Conservation (phyloP, 129 eudicot genomes). For the Flaveria ramosissima region DNA sequence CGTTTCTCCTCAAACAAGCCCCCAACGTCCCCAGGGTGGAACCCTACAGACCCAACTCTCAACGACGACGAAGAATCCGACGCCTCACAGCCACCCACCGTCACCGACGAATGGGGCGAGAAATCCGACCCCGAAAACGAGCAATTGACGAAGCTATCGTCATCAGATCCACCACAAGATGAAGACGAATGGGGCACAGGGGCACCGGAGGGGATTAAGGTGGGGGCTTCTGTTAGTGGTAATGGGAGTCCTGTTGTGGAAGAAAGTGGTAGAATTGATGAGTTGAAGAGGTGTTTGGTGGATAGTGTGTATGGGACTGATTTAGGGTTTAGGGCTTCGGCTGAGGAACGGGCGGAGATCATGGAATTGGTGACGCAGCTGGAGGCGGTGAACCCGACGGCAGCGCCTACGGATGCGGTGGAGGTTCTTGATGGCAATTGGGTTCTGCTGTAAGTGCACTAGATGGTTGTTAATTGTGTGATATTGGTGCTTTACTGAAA, state of each 20-base stretch:
- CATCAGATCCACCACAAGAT: slow-evolving; percentile 65
- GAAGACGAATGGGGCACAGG: slow-evolving; percentile 81
- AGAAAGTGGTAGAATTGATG: slow-evolving; percentile 39
- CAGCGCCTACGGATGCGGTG: slow-evolving; percentile 61
- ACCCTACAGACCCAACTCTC: slow-evolving; percentile 41
- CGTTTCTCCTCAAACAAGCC: slow-evolving; percentile 39
- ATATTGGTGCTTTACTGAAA: background rate
- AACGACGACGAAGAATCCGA: slow-evolving; percentile 54
- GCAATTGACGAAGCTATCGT: slow-evolving; percentile 46
- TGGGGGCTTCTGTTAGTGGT: slow-evolving; percentile 23
- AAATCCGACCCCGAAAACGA: slow-evolving; percentile 72
- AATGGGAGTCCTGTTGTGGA: slow-evolving; percentile 42
- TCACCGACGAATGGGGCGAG: slow-evolving; percentile 90
- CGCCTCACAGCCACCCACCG: slow-evolving; percentile 4
- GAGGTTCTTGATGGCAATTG: slow-evolving; percentile 91
- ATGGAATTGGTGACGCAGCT: slow-evolving; percentile 70
- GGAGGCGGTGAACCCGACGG: slow-evolving; percentile 79
- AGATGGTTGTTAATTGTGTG: background rate
- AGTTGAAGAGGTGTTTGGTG: slow-evolving; percentile 72
- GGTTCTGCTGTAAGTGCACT: slow-evolving; percentile 74
- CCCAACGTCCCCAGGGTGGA: slow-evolving; percentile 39
- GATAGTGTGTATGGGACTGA: slow-evolving; percentile 85
- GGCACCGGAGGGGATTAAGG: background rate
- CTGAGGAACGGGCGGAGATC: slow-evolving; percentile 84
- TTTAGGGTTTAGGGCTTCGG: slow-evolving; percentile 72